Conservation (phyloP, 257 asterid genomes). For the Jasminum sambac region DNA sequence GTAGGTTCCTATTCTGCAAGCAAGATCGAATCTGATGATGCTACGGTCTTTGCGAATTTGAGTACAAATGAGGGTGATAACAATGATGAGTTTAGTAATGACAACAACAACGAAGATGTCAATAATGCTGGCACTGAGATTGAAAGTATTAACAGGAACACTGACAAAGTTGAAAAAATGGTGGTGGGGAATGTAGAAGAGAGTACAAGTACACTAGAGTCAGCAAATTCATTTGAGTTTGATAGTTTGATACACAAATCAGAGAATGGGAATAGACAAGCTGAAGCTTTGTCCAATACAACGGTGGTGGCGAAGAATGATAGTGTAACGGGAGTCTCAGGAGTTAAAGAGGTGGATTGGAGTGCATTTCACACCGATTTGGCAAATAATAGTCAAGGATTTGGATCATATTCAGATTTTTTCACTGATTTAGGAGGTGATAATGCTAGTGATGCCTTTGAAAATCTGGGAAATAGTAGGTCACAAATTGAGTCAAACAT, state of each 20-base stretch:
- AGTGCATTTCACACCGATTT: conserved; percentile 63
- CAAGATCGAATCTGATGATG: conserved; percentile 69
- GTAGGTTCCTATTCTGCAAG: conserved; percentile 33
- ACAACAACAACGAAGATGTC: conserved; percentile 19
- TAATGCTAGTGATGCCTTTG: conserved; percentile 46
- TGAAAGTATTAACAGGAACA: conserved; percentile 27
- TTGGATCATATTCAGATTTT: conserved; percentile 86
- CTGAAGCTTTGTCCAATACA: conserved; percentile 36
- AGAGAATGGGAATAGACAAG: conserved; percentile 37
- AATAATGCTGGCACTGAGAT: conserved; percentile 16
- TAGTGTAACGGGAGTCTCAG: conserved; percentile 42
- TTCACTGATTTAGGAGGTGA: conserved; percentile 50
- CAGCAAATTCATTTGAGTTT: conserved; percentile 44
- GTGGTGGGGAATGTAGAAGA: conserved; percentile 34
- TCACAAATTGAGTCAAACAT: conserved; percentile 31
- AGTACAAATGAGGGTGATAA: conserved; percentile 49
- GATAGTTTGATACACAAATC: conserved; percentile 27
- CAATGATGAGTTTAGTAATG: conserved; percentile 30
- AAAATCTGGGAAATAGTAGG: conserved; percentile 29
- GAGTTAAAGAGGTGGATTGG: conserved; percentile 90
- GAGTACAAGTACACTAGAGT: conserved; percentile 30
- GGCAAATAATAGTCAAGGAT: conserved; percentile 51
- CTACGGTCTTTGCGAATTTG: conserved; percentile 67
- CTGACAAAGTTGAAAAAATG: conserved; percentile 28
- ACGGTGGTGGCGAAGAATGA: conserved; percentile 31